Evolutionary conservation across 2,329 filamentous ascomycete genomes (phyloP), one percentile per base, ranked within the genome.

Genomic region (Aspergillus novofumigatus): DNA sequence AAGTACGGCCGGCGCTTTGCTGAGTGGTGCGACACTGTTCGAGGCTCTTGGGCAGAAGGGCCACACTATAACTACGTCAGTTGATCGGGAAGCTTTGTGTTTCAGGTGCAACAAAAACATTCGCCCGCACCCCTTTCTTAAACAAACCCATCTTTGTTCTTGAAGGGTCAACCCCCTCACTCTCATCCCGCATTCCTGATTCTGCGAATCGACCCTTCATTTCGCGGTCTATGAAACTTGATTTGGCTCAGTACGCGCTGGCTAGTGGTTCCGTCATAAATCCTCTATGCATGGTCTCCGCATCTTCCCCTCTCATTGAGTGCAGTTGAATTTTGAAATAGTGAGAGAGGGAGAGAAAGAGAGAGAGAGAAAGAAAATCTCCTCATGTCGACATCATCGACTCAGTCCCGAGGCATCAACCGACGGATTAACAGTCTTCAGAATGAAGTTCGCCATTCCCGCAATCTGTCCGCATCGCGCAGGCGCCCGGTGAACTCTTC

Each of bases 401-500:
- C 60, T 53, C 74, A 74, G 52, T 77, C 77, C 62, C 71, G 73
- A 71, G 74, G 76, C 67, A 68, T 78, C 61, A 75, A 75, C 64
- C 72, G 76, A 71, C 76, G 77, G 66, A 69, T 78, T 55, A 75
- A 79, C 62, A 79, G 77, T 65, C 64, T 78, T 54, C 76, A 77
- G 57, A 75, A 77, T 74, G 72, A 75, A 55, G 68, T 67, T 32
- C 70, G 68, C 51, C 72, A 72, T 61, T 75, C 76, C 53, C 74
- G 76, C 62, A 77, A 73, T 60, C 70, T 71, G 48, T 80, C 78
- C 38, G 62, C 70, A 56, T 70, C 70, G 51, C 74, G 76, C 55
- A 73, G 74, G 55, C 76, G 76, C 52, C 72, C 75, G 17, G 68
- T 81, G 59, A 76, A 67, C 63, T 69, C 80, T 72, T 89, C 95